These are phyloP conservation scores for Tagetes patula DNA, from an alignment of 129 eudicot species.

Conservation along the genomic window DNA sequence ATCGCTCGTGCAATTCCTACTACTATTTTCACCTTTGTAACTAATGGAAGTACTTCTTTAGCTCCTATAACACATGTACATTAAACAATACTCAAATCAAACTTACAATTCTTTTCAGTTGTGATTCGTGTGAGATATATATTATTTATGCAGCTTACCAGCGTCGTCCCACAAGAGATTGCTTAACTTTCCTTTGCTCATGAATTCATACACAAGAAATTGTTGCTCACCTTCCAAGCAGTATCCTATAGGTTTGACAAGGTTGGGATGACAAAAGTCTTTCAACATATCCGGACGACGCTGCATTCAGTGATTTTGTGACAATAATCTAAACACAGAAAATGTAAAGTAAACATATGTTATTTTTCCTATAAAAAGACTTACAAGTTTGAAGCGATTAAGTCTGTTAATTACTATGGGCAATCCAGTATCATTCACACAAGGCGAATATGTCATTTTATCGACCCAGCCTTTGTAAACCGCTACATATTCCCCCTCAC, in stretches of 20 bases:
- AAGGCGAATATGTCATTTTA: not conserved
- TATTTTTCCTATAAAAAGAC: not conserved
- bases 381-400: slow-evolving; percentile 12
- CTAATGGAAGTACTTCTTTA: not conserved
- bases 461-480: slow-evolving; percentile 60
- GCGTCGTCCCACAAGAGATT: not conserved
- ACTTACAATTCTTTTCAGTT: not conserved
- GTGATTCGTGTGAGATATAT: not conserved
- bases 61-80: not conserved
- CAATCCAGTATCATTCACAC: slow-evolving; percentile 31
- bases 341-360: not conserved
- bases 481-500: slow-evolving; percentile 55
- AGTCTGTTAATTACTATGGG: slow-evolving; percentile 55
- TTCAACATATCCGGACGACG: not conserved
- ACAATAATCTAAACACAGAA: no score
- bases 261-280: slow-evolving; percentile 10
- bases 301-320: not conserved
- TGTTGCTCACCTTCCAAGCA: slow-evolving; percentile 6
- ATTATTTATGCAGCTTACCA: not conserved
- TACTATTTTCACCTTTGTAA: not conserved
- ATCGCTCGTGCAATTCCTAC: slow-evolving; percentile 15
- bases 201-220: slow-evolving; percentile 20
- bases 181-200: not conserved
- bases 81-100: not conserved
- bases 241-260: not conserved